phyloP scores from a whole-genome alignment of 805 yeast species.

The Candida taoyuanica region DNA sequence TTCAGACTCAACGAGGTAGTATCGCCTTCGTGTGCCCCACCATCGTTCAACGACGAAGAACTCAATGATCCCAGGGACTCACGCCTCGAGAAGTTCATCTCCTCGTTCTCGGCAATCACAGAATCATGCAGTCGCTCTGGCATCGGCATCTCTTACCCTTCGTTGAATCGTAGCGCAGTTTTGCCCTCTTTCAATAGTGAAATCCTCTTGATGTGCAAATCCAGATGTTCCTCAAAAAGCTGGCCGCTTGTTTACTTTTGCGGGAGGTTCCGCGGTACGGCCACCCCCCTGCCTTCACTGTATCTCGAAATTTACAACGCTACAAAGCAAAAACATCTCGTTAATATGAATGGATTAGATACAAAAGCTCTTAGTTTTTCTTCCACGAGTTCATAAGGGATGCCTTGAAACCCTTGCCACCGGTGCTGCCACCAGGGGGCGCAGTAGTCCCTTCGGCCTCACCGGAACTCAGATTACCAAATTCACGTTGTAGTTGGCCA shows the following conservation, averaged over 20 bases:
- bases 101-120: constrained; percentile 8
- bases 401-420: constrained; percentile 12
- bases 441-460: constrained; percentile 4
- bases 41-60: constrained; percentile 13
- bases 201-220: no score
- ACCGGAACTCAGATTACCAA: constrained; percentile 14
- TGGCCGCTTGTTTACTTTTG: background rate
- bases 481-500: constrained; percentile 19
- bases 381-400: constrained; percentile 24
- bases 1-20: constrained; percentile 27
- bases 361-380: constrained; percentile 6
- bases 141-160: no score
- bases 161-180: no score
- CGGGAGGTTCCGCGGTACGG: background rate
- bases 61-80: constrained; percentile 13
- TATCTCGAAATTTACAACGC: no score
- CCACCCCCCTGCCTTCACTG: background rate
- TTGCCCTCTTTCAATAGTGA: no score
- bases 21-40: constrained; percentile 14
- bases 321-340: no score
- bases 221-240: no score
- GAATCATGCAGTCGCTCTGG: background rate
- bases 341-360: no score
- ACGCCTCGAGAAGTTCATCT: constrained; percentile 4
- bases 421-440: background rate